Percentiles rank a stretch among this genome's conserved stretches.
These are phyloP conservation scores for Trichaptum fuscoviolaceum DNA, from an alignment of 768 basidiomycete species.

Conservation along the genomic window DNA sequence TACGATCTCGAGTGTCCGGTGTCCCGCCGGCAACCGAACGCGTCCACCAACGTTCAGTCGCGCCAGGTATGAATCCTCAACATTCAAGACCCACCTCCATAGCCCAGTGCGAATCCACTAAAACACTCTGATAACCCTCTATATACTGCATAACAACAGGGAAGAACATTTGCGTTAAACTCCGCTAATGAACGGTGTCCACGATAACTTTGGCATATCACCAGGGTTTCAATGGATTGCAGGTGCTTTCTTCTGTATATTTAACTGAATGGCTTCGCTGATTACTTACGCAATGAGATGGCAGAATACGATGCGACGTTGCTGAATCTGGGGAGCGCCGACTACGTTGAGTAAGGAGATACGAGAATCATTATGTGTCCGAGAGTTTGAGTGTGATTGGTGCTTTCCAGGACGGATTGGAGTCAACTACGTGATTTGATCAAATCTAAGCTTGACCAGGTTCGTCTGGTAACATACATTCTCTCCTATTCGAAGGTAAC, in stretches of 20 bases:
- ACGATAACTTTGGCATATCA: not conserved
- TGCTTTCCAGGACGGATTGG: slow-evolving; percentile 59
- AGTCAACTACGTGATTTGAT: slow-evolving; percentile 60
- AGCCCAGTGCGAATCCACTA: too few relatives aligned
- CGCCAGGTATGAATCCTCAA: too few relatives aligned
- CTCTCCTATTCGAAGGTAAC: not conserved
- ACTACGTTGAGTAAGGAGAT: slow-evolving; percentile 50
- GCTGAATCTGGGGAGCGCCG: slow-evolving; percentile 58
- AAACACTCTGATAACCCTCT: too few relatives aligned
- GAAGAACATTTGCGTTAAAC: too few relatives aligned
- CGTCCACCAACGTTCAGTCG: too few relatives aligned
- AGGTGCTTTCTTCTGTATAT: not conserved
- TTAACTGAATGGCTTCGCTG: not conserved
- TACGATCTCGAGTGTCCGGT: too few relatives aligned
- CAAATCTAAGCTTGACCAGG: slow-evolving; percentile 67
- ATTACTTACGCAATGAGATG: slow-evolving; percentile 9
- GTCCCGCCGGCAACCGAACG: too few relatives aligned
- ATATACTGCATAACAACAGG: too few relatives aligned
- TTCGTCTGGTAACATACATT: slow-evolving; percentile 23
- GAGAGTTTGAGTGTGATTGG: slow-evolving; percentile 12
- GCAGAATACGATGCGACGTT: slow-evolving; percentile 56
- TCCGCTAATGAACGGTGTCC: not conserved
- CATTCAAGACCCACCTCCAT: too few relatives aligned
- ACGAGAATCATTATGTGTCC: slow-evolving; percentile 5
- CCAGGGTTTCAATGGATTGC: not conserved